Evolutionary conservation across 495 filamentous ascomycete genomes (phyloP).

Genomic region (Glarea lozoyensis): DNA sequence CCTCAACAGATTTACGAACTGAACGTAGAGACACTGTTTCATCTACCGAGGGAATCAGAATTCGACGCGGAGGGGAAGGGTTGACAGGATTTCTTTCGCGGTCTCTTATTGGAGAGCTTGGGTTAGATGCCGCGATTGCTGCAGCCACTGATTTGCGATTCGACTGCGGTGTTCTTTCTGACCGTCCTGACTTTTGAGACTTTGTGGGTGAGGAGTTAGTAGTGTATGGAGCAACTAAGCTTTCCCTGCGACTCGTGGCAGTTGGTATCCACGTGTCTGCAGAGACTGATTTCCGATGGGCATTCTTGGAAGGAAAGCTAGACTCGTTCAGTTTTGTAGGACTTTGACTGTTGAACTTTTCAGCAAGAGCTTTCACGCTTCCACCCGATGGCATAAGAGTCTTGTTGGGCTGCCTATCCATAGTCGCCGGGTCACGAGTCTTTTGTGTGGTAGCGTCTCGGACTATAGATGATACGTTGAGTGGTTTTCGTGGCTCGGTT

Average conservation of each 20-base stretch:
- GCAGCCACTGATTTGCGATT: no score
- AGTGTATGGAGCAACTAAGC: slow-evolving; percentile 15
- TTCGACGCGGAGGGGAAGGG: slow-evolving; percentile 1
- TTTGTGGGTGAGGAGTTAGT: slow-evolving; percentile 17
- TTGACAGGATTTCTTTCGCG: no score
- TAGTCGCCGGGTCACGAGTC: neutral
- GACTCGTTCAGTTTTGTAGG: no score
- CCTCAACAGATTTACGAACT: neutral
- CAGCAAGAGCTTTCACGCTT: slow-evolving; percentile 14
- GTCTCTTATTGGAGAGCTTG: no score
- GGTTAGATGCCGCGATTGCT: no score
- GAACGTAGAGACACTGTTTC: slow-evolving; percentile 4
- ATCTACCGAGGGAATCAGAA: slow-evolving; percentile 3
- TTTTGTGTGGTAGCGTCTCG: neutral
- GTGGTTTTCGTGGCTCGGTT: neutral
- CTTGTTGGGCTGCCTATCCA: neutral
- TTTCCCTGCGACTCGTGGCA: slow-evolving; percentile 5
- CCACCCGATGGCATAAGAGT: neutral
- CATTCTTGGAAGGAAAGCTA: no score
- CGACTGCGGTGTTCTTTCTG: slow-evolving; percentile 5
- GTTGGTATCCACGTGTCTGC: neutral
- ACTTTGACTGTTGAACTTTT: slow-evolving; percentile 18
- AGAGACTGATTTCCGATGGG: neutral
- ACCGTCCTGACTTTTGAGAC: slow-evolving; percentile 15
- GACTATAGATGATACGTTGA: neutral